Percentiles rank a stretch among this genome's conserved stretches.
phyloP scores from a whole-genome alignment of 768 basidiomycete genomes.

The Lactifluus subvellereus region DNA sequence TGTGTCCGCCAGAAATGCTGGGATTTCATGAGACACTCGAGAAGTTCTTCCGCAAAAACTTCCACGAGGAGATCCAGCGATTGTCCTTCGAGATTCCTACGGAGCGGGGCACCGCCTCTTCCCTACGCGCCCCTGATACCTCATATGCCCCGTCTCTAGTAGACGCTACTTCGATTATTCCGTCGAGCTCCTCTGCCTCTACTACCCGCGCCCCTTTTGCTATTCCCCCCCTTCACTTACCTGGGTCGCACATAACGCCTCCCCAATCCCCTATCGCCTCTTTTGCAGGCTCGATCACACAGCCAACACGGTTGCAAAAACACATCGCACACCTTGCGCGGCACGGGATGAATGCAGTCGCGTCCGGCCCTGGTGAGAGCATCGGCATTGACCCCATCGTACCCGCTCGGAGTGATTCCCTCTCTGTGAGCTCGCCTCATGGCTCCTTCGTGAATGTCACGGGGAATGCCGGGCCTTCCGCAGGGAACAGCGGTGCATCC shows the following conservation, averaged over 20 bases:
- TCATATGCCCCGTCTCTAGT: conserved; percentile 17
- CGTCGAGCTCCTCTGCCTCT: conserved; percentile 29
- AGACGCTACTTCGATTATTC: conserved; percentile 41
- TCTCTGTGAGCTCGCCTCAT: conserved; percentile 62
- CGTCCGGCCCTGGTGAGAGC: conserved; percentile 66
- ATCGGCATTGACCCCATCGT: conserved; percentile 13
- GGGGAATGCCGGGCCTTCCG: conserved; percentile 34
- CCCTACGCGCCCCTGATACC: conserved; percentile 8
- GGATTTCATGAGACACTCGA: conserved; percentile 88
- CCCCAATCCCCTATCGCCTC: conserved; percentile 32
- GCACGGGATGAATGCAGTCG: conserved; percentile 77
- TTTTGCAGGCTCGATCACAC: conserved; percentile 37
- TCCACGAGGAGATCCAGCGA: conserved; percentile 73
- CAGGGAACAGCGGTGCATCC: conserved; percentile 45
- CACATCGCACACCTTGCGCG: conserved; percentile 77
- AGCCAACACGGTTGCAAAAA: conserved; percentile 62
- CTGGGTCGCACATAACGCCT: conserved; percentile 41
- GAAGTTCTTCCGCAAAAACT: conserved; percentile 80
- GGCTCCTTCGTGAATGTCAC: conserved; percentile 73
- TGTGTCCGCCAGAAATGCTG: conserved; percentile 85
- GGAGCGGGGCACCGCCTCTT: conserved; percentile 34
- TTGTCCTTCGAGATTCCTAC: conserved; percentile 54
- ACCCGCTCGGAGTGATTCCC: conserved; percentile 45
- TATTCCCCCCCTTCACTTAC: conserved; percentile 50
- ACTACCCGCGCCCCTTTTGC: conserved; percentile 31